Base-by-base conservation (phyloP, 2,329 filamentous ascomycete genomes). In the Pseudogymnoascus sp. region DNA sequence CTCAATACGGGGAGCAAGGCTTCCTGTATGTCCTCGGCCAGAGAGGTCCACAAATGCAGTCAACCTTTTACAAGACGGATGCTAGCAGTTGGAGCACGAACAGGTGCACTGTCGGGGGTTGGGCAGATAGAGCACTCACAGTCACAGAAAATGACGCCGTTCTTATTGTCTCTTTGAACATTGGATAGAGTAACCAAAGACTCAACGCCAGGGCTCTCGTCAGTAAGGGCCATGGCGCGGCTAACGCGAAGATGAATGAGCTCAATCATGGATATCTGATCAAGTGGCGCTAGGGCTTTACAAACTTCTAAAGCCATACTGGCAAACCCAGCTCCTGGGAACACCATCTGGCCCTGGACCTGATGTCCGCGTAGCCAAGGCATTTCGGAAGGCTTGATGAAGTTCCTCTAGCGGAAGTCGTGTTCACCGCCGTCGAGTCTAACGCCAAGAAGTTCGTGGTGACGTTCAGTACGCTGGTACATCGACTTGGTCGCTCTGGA, bases 281-380 rank as follows among this genome's bases (percentile, higher is more conserved):
- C 10, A 5, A 2, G 7, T 18, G 14, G 14, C 4, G 10, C n/a
- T 2, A 68, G 71, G 1, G 47, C 7, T 11, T 53, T 53, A 25
- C 76, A 75, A 2, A 79, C 79, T 56, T 81, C 79, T 6, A 79
- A 66, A 1, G 77, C 78, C 76, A 81, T 80, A 53, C 77, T 64
- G 37, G 77, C 75, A 66, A 80, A 82, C 0, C 75, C 79, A 1
- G 79, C 79, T 2, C 76, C 78, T 1, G 79, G 79, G 7, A 81
- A 70, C 14, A 82, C 69, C 4, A 64, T 62, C 44, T 68, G 62
- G 16, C 61, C 33, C 8, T 66, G 62, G 5, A 63, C 4, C 6
- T 61, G 25, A 23, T 63, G 62, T 21, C 53, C 62, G 14, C 18
- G 10, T 16, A 63, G 16, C 62, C 62, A 63, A 11, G 62, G 62